Percentiles rank a stretch among this genome's conserved stretches.
Conservation (phyloP, 441 rosid species). For the Brassica balearica region DNA sequence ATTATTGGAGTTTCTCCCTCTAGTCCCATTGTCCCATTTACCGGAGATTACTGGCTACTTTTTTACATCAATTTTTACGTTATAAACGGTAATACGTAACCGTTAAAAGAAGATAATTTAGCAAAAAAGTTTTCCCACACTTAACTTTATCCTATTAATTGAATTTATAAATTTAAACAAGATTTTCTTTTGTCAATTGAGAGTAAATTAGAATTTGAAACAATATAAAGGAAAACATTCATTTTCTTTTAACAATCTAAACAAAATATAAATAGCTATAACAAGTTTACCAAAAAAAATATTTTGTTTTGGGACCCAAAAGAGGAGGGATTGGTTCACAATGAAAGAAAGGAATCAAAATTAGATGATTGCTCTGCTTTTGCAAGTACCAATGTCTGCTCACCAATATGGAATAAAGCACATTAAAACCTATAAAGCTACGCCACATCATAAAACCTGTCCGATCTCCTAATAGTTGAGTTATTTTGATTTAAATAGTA, state of each 20-base stretch:
- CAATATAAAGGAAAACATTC: not conserved
- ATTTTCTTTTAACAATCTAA: not conserved
- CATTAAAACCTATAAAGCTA: constrained; percentile 53
- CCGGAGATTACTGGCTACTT: not conserved
- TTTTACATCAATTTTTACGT: not conserved
- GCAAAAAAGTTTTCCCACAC: not conserved
- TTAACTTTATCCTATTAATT: not conserved
- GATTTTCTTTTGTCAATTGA: not conserved
- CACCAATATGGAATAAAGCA: constrained; percentile 70
- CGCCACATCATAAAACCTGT: constrained; percentile 28
- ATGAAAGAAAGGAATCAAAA: constrained; percentile 79
- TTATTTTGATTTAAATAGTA: not conserved
- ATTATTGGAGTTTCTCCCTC: constrained; percentile 21
- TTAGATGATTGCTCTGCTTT: constrained; percentile 56
- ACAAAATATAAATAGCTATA: too few relatives aligned
- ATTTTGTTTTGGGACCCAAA: constrained; percentile 24
- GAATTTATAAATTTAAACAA: not conserved
- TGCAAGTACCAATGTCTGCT: constrained; percentile 68
- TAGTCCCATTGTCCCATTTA: not conserved
- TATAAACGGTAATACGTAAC: not conserved
- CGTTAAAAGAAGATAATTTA: not conserved
- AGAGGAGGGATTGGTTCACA: constrained; percentile 47
- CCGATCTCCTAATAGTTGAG: constrained; percentile 20
- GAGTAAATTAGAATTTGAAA: not conserved
- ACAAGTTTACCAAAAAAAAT: not conserved